Percentiles rank a stretch among this genome's conserved stretches.
Evolutionary conservation across 2,329 filamentous ascomycete species (phyloP).

Genomic region (Leptographium wingfieldii): DNA sequence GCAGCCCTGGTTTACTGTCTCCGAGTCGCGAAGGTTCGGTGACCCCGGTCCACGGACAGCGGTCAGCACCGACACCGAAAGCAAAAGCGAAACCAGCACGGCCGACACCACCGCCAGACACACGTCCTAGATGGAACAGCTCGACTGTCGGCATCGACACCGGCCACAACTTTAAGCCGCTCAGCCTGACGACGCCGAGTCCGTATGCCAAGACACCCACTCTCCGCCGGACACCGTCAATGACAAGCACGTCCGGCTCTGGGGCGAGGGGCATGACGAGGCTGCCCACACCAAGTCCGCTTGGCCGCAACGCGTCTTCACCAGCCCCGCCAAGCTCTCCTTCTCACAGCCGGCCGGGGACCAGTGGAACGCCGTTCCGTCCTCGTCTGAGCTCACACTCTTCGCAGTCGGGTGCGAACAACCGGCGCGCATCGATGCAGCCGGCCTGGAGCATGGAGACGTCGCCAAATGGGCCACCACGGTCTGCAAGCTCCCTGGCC

Average conservation of each 20-base stretch:
- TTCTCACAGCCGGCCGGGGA: constrained; percentile 27
- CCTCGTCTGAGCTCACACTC: constrained; percentile 30
- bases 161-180: constrained; percentile 56
- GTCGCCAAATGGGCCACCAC: constrained; percentile 19
- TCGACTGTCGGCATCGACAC: constrained; percentile 53
- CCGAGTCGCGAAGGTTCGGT: constrained; percentile 30
- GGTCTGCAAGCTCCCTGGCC: constrained; percentile 46
- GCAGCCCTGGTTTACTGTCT: constrained; percentile 13
- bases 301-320: constrained; percentile 32
- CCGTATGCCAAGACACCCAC: constrained; percentile 37
- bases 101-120: constrained; percentile 29
- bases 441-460: constrained; percentile 21
- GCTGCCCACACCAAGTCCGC: constrained; percentile 37
- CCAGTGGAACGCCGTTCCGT: constrained; percentile 37
- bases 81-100: constrained; percentile 6
- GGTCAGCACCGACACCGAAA: background rate
- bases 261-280: constrained; percentile 22
- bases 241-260: constrained; percentile 23
- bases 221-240: constrained; percentile 28
- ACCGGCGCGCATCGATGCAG: constrained; percentile 41
- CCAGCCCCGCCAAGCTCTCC: constrained; percentile 29
- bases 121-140: constrained; percentile 60
- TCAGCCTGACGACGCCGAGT: constrained; percentile 46
- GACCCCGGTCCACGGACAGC: constrained; percentile 26
- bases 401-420: constrained; percentile 30